phyloP scores from a whole-genome alignment of 768 basidiomycete species.

The Cubamyces lactineus region DNA sequence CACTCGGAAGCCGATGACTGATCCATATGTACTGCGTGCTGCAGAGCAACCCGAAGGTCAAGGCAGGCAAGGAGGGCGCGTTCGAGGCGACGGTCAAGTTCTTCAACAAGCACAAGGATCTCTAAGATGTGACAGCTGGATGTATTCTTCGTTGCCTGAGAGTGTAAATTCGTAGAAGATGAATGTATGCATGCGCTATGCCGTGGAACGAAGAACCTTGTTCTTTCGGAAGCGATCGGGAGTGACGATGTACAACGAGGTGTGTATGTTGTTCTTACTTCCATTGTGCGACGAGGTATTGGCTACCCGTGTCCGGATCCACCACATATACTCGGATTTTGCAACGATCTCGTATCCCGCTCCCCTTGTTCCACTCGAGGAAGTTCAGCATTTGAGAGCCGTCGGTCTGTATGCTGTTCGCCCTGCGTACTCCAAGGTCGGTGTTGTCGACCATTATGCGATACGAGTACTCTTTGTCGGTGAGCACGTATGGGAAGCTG shows the following conservation, averaged over 20 bases:
- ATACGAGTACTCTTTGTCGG: constrained; percentile 20
- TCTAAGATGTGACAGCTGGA: constrained; percentile 9
- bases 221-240: no score
- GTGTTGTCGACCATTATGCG: constrained; percentile 14
- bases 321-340: constrained; percentile 19
- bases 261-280: not conserved
- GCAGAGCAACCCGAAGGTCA: constrained; percentile 15
- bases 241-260: no score
- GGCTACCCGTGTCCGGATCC: constrained; percentile 16
- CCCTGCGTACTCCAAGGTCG: constrained; percentile 18
- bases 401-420: constrained; percentile 9
- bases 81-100: constrained; percentile 43
- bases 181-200: no score
- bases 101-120: constrained; percentile 34
- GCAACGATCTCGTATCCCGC: constrained; percentile 11
- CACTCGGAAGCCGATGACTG: not conserved
- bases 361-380: constrained; percentile 23
- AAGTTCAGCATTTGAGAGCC: constrained; percentile 27
- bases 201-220: no score
- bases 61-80: constrained; percentile 44
- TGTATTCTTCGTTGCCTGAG: no score
- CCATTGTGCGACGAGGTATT: constrained; percentile 23
- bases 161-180: no score
- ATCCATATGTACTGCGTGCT: not conserved
- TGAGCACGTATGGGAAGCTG: constrained; percentile 19